These are phyloP conservation scores for Beauveria asiatica DNA, from an alignment of 2,329 filamentous ascomycete genomes.

Conservation along the genomic window DNA sequence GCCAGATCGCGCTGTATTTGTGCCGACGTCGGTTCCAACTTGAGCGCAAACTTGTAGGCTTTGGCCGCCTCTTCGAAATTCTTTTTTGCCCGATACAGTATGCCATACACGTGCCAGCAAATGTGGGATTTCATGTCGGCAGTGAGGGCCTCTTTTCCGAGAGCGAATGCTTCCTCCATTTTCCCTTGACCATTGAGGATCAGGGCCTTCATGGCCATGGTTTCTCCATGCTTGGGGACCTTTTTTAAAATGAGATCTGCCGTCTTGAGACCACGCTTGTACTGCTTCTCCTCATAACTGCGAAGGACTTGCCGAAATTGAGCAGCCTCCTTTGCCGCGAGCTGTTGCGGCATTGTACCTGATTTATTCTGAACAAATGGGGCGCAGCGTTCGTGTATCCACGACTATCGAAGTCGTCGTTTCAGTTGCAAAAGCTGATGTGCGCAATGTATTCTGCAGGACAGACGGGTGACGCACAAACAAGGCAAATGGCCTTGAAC, in stretches of 20 bases:
- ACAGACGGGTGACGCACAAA: neutral
- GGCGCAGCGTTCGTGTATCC: constrained; percentile 5
- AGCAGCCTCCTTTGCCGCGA: constrained; percentile 81
- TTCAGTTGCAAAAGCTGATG: neutral
- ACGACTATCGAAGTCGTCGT: neutral
- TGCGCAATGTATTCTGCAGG: neutral
- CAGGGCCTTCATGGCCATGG: constrained; percentile 96
- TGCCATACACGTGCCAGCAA: constrained; percentile 97
- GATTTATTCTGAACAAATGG: neutral
- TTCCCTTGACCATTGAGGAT: constrained; percentile 92
- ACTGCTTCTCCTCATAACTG: constrained; percentile 96
- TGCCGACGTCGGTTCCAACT: constrained; percentile 83
- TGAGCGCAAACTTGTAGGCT: constrained; percentile 93
- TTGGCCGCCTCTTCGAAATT: constrained; percentile 99
- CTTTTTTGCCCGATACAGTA: constrained; percentile 87
- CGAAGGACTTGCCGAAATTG: constrained; percentile 93
- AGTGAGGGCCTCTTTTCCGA: constrained; percentile 85
- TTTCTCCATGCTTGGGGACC: constrained; percentile 92
- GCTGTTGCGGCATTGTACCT: constrained; percentile 53
- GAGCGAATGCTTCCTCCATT: constrained; percentile 83
- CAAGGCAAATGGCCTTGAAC: neutral
- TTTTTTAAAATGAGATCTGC: constrained; percentile 96
- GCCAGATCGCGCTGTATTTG: constrained; percentile 94
- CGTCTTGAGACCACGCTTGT: constrained; percentile 87
- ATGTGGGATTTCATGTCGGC: constrained; percentile 99